Evolutionary conservation across 2,329 filamentous ascomycete genomes (phyloP), one percentile per base, ranked within the genome.

Genomic region (Calonectria montana): DNA sequence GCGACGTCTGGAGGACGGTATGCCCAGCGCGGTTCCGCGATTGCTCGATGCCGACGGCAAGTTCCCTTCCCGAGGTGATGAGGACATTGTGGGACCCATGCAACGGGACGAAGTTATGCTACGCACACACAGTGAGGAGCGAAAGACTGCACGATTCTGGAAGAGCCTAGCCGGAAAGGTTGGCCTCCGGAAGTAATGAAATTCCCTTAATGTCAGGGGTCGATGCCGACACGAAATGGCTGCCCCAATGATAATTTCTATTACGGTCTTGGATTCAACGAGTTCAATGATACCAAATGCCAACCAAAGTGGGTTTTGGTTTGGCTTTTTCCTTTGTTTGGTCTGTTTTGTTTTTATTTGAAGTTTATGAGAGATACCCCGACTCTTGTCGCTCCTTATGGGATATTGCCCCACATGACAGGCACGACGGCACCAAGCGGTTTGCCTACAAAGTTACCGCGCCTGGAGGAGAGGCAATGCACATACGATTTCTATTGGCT

Each of bases 61-160:
- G 83, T 98, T 98, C 79, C 95, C 95, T 27, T 91, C 93, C 77
- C 90, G 96, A 37, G 95, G 95, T 65, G 95, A 98, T 79, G 93
- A 96, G 78, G 96, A 97, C 82, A 97, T 98, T 81, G 95, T 98
- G 53, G 96, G 96, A 1, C 96, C 96, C 8, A 98, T 98, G 96
- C 91, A 91, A 77, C 89, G 89, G 15, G 88, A 90, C 75, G 85
- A 86, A 45, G 84, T 86, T 73, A 91, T 91, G 88, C 82, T 83
- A 35, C 84, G 87, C 57, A 82, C 84, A 16, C 81, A 81, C 57
- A 85, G 83, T 69, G 86, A 88, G 53, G 85, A 86, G 74, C 84
- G 84, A 74, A 86, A 84, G 73, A 79, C 83, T 21, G 80, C 83
- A 45, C 84, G 85, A 64, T 89, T 89, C 78, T 86, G 87, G 85